Evolutionary conservation across 2,329 filamentous ascomycete genomes (phyloP), one percentile per base, ranked within the genome.

Genomic region (Colletotrichum lentis): DNA sequence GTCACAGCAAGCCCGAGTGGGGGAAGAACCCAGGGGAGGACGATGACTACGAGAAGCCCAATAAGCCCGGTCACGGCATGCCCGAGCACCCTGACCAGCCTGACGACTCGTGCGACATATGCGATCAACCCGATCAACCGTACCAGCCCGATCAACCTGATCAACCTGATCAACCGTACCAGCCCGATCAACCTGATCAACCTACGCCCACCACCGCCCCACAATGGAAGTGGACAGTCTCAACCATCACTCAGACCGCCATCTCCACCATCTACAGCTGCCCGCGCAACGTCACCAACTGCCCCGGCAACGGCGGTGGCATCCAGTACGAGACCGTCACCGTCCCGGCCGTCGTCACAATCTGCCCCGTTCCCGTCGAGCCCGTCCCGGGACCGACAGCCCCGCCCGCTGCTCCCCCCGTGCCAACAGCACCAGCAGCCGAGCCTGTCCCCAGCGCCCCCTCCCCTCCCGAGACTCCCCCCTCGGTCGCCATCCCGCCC

Each of bases 281-380:
- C 74, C 70, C 75, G 20, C 73, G 77, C 50, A 72, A 75, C 49
- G 76, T 79, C 72, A 54, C 62, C 49, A 31, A 68, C 65, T 83
- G 81, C 77, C 80, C 80, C n/a, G 78, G 72, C 58, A 62, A 62
- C 16, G 65, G 55, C 35, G 73, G 72, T 71, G 78, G 74, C 64
- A 76, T 76, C 69, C 47, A 73, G 46, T 69, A 71, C 67, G 78
- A 77, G 62, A 82, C 80, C 55, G 76, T 80, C 60, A 75, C 74
- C 68, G 73, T 80, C 64, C 74, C 79, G 44, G 75, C 78, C 67
- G 78, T 77, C 69, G 81, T 80, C 68, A 82, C 81, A 67, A 75
- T 84, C 73, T 83, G 80, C 78, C 81, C 82, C 24, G 78, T 83
- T 8, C 74, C 79, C 47, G 73, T 76, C 64, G 72, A 52, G 52